A percentile compares a stretch with the other conserved stretches of the same genome.
These are phyloP conservation scores for Alloteropsis semialata DNA, from an alignment of 176 grass and related monocot genomes.

Conservation along the genomic window DNA sequence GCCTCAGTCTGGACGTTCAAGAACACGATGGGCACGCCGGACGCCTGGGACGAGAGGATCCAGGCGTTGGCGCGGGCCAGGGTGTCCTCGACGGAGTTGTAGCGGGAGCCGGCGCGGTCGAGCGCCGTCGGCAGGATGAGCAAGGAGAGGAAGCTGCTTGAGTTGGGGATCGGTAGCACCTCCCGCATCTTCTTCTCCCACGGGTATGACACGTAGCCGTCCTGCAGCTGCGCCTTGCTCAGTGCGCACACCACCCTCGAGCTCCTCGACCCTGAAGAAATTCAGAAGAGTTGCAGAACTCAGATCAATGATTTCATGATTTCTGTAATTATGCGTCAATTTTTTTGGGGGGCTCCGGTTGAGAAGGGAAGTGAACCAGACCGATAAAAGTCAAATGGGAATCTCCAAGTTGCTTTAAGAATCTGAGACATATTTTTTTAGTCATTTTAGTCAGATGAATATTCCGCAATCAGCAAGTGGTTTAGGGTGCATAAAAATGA, in stretches of 20 bases:
- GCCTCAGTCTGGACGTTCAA: constrained; percentile 90
- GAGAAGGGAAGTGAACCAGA: neutral
- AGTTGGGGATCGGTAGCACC: constrained; percentile 54
- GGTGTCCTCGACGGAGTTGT: constrained; percentile 84
- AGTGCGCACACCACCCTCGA: constrained; percentile 82
- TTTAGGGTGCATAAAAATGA: neutral
- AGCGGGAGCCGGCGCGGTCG: constrained; percentile 60
- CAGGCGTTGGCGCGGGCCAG: constrained; percentile 79
- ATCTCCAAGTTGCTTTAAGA: neutral
- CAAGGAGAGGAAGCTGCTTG: constrained; percentile 83
- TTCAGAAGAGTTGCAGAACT: neutral
- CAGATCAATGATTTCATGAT: neutral
- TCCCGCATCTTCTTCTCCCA: constrained; percentile 99
- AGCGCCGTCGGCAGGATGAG: constrained; percentile 76
- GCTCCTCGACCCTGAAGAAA: constrained; percentile 66
- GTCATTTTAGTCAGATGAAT: neutral
- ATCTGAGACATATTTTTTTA: neutral
- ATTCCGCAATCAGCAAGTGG: constrained; percentile 27
- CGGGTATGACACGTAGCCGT: constrained; percentile 83
- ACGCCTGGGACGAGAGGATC: constrained; percentile 61
- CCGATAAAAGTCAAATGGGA: neutral
- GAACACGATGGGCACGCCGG: constrained; percentile 82
- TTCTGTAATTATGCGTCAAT: neutral
- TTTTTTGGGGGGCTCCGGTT: neutral
- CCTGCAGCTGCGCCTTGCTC: constrained; percentile 80